Evolutionary conservation across 2,329 filamentous ascomycete genomes (phyloP).

Genomic region (Xylaria arbuscula): DNA sequence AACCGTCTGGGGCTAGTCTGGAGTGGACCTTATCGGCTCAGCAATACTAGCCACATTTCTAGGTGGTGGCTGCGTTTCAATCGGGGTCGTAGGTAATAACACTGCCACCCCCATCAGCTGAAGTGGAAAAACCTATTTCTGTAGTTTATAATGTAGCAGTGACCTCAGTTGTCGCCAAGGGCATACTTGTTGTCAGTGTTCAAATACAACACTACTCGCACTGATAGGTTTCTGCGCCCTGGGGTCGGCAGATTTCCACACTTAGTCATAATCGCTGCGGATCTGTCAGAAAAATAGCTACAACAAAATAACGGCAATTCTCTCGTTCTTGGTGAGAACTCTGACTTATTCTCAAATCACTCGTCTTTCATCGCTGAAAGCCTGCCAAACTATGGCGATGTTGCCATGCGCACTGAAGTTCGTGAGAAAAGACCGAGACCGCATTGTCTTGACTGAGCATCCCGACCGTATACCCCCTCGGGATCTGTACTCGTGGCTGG

Average conservation of each 20-base stretch:
- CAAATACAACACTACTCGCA: no score
- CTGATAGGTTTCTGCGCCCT: neutral
- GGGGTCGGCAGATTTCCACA: neutral
- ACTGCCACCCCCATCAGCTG: conserved; percentile 11
- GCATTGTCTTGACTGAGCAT: neutral
- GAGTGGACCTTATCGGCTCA: neutral
- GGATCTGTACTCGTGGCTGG: neutral
- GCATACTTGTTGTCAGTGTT: neutral
- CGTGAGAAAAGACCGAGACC: neutral
- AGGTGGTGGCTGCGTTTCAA: neutral
- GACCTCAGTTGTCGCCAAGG: neutral
- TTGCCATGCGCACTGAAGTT: neutral
- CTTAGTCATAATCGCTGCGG: neutral
- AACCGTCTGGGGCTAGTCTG: neutral
- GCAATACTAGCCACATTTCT: neutral
- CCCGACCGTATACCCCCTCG: neutral
- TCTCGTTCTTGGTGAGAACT: neutral
- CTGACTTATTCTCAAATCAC: neutral
- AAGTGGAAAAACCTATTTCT: conserved; percentile 20
- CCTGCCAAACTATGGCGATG: neutral
- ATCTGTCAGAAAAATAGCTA: neutral
- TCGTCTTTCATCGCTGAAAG: neutral
- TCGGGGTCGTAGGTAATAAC: neutral
- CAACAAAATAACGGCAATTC: neutral
- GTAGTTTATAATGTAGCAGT: neutral